Evolutionary conservation across 306 rosid genomes (phyloP), one percentile per base, ranked within the genome.

Genomic region (Pterocarpus santalinus): DNA sequence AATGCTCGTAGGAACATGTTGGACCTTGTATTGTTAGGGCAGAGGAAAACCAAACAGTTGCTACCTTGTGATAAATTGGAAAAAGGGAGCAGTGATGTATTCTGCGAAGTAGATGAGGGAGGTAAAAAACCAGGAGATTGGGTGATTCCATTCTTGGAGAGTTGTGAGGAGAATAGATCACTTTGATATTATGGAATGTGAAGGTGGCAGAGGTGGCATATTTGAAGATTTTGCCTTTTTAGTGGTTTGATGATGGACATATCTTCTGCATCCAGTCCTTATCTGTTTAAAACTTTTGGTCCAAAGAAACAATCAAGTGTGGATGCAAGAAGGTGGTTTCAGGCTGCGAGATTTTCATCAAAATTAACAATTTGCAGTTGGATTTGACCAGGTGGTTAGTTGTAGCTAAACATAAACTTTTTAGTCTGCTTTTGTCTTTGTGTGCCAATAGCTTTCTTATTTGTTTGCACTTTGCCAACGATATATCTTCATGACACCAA

Each of bases 61-160:
- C 38, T 71, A 17, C 76, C 69, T 76, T 69, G 69, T 44, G 74
- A 86, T 79, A 69, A 75, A 46, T 47, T 35, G 8, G 77, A 81
- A 58, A 86, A 71, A 11, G 65, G 32, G 47, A 81, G 65, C 57
- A 73, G 51, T 61, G 5, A 4, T 80, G 82, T 68, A 12, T 85
- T 70, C 2, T 74, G 33, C 69, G 75, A 71, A 73, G 74, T 38
- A 30, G 78, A 75, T 47, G 84, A 30, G 81, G 85, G 49, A 69
- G 82, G 69, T 76, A 73, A 47, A 79, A 78, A 86, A 62, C 86
- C 86, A 68, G 92, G 91, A 64, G 88, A 87, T 81, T 84, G 93
- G 93, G 89, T 87, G 72, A 81, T 91, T 73, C 92, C 89, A 10
- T 85, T 87, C 66, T 76, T 90, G 77, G 93, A 93, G 88, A 86